These are phyloP conservation scores for Tilletia caries DNA, from an alignment of 1,284 basidiomycete species.

Conservation along the genomic window DNA sequence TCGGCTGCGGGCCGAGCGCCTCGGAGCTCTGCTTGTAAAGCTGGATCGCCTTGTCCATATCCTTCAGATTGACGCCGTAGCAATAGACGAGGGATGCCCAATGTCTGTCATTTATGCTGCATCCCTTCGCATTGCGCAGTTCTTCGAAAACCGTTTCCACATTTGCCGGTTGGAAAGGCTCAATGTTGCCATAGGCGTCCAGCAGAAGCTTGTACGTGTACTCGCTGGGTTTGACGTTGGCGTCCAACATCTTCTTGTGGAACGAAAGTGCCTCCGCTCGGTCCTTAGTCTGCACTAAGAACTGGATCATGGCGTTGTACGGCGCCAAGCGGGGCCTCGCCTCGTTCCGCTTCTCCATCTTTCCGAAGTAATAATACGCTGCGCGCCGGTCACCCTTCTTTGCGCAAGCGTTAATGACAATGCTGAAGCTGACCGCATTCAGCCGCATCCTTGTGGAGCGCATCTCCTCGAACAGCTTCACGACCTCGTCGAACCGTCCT, in stretches of 20 bases:
- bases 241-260: slow-evolving; percentile 65
- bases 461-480: slow-evolving; percentile 50
- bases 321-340: slow-evolving; percentile 89
- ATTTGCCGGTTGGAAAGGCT: slow-evolving; percentile 67
- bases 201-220: slow-evolving; percentile 66
- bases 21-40: slow-evolving; percentile 67
- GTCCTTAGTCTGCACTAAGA: slow-evolving; percentile 83
- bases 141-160: slow-evolving; percentile 73
- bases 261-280: slow-evolving; percentile 64
- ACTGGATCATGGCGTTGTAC: slow-evolving; percentile 98
- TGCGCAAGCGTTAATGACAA: slow-evolving; percentile 75
- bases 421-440: slow-evolving; percentile 88
- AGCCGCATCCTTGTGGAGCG: slow-evolving; percentile 63
- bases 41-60: slow-evolving; percentile 72
- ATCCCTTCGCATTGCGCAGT: slow-evolving; percentile 60
- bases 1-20: slow-evolving; percentile 67
- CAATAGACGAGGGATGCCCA: slow-evolving; percentile 90
- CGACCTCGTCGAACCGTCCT: slow-evolving; percentile 45
- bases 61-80: slow-evolving; percentile 74
- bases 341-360: slow-evolving; percentile 72
- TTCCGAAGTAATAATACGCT: slow-evolving; percentile 77
- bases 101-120: slow-evolving; percentile 75
- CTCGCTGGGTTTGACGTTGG: slow-evolving; percentile 59
- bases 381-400: slow-evolving; percentile 82
- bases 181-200: slow-evolving; percentile 81